Conservation (phyloP, 805 yeast genomes). For the Myxozyma lipomycoides region DNA sequence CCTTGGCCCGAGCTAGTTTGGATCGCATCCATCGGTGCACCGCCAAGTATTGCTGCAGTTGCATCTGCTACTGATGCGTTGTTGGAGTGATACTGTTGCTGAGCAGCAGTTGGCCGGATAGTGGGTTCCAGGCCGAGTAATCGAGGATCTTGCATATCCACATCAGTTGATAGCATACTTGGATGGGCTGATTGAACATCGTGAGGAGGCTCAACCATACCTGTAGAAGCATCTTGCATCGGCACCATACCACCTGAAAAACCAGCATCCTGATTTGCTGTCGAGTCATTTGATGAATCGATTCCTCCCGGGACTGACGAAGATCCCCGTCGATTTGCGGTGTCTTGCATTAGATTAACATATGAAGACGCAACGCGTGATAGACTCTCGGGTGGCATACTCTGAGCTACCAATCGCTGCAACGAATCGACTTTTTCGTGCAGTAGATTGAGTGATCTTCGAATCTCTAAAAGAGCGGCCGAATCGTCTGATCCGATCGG, state of each 20-base stretch:
- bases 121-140: constrained; percentile 9
- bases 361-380: constrained; percentile 8
- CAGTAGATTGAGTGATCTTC: constrained; percentile 31
- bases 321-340: constrained; percentile 3
- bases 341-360: constrained; percentile 5
- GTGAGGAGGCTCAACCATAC: too few species aligned
- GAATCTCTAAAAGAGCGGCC: neutral
- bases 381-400: neutral
- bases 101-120: neutral
- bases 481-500: neutral
- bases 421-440: constrained; percentile 33
- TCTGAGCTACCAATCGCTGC: constrained; percentile 28
- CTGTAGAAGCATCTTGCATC: neutral
- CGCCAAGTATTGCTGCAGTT: neutral
- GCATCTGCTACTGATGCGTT: neutral
- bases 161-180: constrained; percentile 9
- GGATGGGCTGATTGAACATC: too few species aligned
- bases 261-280: too few species aligned
- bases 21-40: neutral
- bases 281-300: too few species aligned
- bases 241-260: neutral
- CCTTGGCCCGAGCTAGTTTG: too few species aligned
- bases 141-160: constrained; percentile 26
- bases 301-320: neutral
- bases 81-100: neutral